Percentiles rank a stretch among this genome's conserved stretches.
Conservation (phyloP, 768 basidiomycete species). For the Cytidiella melzeri region DNA sequence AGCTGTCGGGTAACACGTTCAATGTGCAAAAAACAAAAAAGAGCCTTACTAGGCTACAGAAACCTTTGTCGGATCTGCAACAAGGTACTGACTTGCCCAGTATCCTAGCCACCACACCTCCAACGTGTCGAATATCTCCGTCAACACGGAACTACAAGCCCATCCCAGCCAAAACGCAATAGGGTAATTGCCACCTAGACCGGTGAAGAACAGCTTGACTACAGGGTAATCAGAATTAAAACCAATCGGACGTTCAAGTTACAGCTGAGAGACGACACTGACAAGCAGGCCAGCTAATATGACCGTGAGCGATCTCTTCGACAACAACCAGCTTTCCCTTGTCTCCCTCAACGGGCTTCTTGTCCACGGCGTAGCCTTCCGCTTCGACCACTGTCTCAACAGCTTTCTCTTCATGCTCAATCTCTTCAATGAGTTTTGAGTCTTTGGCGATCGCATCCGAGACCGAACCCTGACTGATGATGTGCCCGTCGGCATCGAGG, state of each 20-base stretch:
- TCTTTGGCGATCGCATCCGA: constrained; percentile 39
- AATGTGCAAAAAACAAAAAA: too few species aligned
- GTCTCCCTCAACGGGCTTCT: constrained; percentile 14
- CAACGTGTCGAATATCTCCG: constrained; percentile 16
- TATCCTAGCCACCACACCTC: constrained; percentile 33
- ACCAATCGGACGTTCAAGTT: too few species aligned
- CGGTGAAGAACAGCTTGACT: constrained; percentile 29
- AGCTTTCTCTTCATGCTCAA: constrained; percentile 18
- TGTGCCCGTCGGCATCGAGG: constrained; percentile 43
- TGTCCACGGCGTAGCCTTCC: constrained; percentile 2
- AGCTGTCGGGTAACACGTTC: too few species aligned
- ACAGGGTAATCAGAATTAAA: too few species aligned
- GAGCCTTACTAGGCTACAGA: constrained; percentile 25
- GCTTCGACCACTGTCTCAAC: constrained; percentile 17
- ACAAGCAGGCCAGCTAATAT: constrained; percentile 30
- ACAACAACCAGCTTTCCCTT: constrained; percentile 30
- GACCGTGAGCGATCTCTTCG: constrained; percentile 33
- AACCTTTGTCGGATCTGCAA: constrained; percentile 21
- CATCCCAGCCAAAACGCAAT: constrained; percentile 26
- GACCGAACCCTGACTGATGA: constrained; percentile 41
- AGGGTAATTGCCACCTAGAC: constrained; percentile 20
- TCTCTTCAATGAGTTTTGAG: constrained; percentile 25
- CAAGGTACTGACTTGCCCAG: constrained; percentile 30
- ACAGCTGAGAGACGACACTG: constrained; percentile 10
- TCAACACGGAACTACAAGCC: constrained; percentile 8